A percentile compares a stretch with the other conserved stretches of the same genome.
Conservation (phyloP, 208 protist species). For the Leishmania tropica region DNA sequence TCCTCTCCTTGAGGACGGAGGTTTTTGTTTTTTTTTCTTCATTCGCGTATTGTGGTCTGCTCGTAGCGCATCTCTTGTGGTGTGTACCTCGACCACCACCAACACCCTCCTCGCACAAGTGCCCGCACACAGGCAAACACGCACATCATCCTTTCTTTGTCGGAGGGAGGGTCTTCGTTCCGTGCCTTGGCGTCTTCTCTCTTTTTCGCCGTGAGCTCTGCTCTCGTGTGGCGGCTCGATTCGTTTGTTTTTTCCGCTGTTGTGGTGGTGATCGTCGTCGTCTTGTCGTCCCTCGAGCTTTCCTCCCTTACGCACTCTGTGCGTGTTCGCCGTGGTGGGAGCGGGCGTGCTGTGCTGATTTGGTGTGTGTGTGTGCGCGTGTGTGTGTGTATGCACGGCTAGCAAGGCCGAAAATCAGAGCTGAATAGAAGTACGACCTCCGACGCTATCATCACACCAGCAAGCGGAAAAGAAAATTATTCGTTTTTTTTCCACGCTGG, state of each 20-base stretch:
- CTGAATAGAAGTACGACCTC: not conserved
- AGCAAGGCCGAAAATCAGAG: not conserved
- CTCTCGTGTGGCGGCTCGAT: not conserved
- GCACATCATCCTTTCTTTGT: not conserved
- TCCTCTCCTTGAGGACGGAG: not conserved
- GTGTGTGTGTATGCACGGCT: too few relatives aligned
- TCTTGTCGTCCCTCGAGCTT: not conserved
- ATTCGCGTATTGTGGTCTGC: not conserved
- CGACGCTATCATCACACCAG: too few relatives aligned
- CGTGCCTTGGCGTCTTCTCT: too few relatives aligned
- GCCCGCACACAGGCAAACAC: not conserved
- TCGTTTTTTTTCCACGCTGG: too few relatives aligned
- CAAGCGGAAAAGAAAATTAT: too few relatives aligned
- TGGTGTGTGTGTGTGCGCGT: too few relatives aligned
- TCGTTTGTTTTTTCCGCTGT: not conserved
- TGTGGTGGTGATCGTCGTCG: not conserved
- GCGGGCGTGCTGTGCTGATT: not conserved
- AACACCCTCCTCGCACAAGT: not conserved
- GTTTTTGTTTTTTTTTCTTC: not conserved
- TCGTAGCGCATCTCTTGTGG: not conserved
- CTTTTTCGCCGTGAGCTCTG: not conserved
- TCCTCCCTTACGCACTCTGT: not conserved
- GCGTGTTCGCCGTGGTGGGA: not conserved
- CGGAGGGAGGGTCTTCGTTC: not conserved
- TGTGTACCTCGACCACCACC: not conserved